phyloP scores from a whole-genome alignment of 108 stramenopile genomes.

The Bacterosira constricta region DNA sequence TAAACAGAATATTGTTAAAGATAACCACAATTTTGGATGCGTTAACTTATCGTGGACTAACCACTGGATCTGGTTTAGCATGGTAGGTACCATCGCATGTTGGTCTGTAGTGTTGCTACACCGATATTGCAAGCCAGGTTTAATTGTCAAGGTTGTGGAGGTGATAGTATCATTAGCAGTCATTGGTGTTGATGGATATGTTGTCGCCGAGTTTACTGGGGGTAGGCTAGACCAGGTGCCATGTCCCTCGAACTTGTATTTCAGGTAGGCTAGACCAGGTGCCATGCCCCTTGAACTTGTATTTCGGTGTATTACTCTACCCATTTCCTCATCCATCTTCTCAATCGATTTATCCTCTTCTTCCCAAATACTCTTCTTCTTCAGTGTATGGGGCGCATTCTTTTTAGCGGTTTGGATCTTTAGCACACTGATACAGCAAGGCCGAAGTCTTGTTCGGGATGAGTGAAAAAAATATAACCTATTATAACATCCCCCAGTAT shows the following conservation, averaged over 20 bases:
- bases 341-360: too few species aligned
- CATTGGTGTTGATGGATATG: conserved; percentile 3
- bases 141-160: background rate
- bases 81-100: background rate
- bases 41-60: conserved; percentile 3
- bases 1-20: background rate
- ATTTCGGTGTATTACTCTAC: too few species aligned
- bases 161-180: background rate
- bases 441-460: background rate
- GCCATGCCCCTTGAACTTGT: conserved; percentile 32
- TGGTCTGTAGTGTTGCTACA: conserved; percentile 18
- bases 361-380: too few species aligned
- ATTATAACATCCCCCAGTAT: too few species aligned
- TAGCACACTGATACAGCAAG: conserved; percentile 2
- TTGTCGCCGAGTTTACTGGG: conserved; percentile 17
- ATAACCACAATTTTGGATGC: background rate
- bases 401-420: conserved; percentile 26
- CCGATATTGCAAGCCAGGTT: background rate
- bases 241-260: conserved; percentile 37
- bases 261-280: conserved; percentile 18
- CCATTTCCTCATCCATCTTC: too few species aligned
- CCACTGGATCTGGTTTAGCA: conserved; percentile 21
- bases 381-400: conserved; percentile 29
- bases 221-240: conserved; percentile 13
- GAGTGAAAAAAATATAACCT: too few species aligned